Percentiles rank a stretch among this genome's conserved stretches.
Conservation (phyloP, 495 filamentous ascomycete species). For the Penicillium mononematosum region DNA sequence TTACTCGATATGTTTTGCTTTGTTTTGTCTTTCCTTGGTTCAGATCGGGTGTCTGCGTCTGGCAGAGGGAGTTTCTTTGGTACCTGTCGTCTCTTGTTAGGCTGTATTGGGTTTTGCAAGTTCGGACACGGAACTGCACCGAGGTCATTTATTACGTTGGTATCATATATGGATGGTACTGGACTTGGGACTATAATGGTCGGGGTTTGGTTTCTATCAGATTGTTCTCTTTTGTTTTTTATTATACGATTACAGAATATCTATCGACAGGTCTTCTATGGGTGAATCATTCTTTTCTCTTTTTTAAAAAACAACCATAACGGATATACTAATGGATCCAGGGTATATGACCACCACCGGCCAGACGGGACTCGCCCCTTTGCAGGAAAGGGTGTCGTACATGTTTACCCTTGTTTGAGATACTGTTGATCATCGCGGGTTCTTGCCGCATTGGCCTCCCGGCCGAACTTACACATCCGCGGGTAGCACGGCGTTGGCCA, state of each 20-base stretch:
- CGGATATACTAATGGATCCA: background rate
- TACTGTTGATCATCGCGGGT: constrained; percentile 4
- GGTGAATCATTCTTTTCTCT: background rate
- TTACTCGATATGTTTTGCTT: constrained; percentile 1
- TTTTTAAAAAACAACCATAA: background rate
- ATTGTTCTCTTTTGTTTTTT: constrained; percentile 3
- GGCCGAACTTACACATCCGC: constrained; percentile 4
- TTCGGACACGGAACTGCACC: background rate
- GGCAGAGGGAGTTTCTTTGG: constrained; percentile 6
- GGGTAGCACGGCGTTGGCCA: constrained; percentile 12
- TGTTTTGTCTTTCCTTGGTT: background rate
- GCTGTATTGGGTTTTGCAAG: background rate
- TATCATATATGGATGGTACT: constrained; percentile 8
- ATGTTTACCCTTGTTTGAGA: background rate
- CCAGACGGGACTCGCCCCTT: background rate
- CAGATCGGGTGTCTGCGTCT: background rate
- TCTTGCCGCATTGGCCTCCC: constrained; percentile 13
- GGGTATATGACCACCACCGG: background rate
- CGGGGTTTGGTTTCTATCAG: background rate
- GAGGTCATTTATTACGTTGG: constrained; percentile 4
- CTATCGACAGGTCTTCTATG: constrained; percentile 1
- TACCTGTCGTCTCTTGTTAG: background rate
- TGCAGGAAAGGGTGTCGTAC: background rate
- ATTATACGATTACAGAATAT: constrained; percentile 11
- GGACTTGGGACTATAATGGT: constrained; percentile 5